These are phyloP conservation scores for Drechslerella dactyloides DNA, from an alignment of 2,329 filamentous ascomycete species.

Conservation along the genomic window DNA sequence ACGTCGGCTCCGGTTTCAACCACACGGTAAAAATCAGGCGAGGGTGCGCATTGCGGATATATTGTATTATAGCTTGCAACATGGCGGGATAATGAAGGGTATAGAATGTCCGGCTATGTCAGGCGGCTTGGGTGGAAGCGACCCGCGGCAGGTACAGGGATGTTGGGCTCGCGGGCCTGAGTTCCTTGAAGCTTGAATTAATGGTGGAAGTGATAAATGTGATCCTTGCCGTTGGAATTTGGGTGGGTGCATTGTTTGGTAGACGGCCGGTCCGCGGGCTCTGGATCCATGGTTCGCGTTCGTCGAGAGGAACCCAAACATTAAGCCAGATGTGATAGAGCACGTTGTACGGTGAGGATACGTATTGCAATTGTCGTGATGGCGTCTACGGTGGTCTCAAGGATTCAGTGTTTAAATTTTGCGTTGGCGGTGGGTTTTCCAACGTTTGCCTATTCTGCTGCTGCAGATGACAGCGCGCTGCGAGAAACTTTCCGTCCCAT, in stretches of 20 bases:
- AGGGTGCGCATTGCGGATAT: too few relatives aligned
- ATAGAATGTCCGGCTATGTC: conserved; percentile 18
- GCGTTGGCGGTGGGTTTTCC: neutral
- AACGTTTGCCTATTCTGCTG: neutral
- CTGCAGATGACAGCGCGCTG: neutral
- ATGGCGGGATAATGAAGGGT: conserved; percentile 4
- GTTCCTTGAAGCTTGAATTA: conserved; percentile 29
- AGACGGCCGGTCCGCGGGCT: too few relatives aligned
- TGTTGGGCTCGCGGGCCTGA: conserved; percentile 44
- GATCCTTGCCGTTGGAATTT: too few relatives aligned
- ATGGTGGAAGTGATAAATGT: neutral
- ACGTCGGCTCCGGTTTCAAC: conserved; percentile 17
- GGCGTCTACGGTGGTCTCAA: neutral
- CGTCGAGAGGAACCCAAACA: too few relatives aligned
- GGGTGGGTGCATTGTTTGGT: neutral
- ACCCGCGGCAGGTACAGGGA: conserved; percentile 33
- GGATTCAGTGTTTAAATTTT: neutral
- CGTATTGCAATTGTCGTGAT: neutral
- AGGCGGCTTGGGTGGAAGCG: conserved; percentile 36
- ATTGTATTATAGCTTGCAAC: conserved; percentile 22
- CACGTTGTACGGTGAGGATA: too few relatives aligned
- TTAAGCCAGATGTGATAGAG: too few relatives aligned
- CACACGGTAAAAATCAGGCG: too few relatives aligned
- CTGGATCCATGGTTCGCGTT: neutral
- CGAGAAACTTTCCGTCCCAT: neutral